Percentiles rank a stretch among this genome's conserved stretches.
phyloP scores from a whole-genome alignment of 2,329 filamentous ascomycete genomes.

The Zalaria sp. region DNA sequence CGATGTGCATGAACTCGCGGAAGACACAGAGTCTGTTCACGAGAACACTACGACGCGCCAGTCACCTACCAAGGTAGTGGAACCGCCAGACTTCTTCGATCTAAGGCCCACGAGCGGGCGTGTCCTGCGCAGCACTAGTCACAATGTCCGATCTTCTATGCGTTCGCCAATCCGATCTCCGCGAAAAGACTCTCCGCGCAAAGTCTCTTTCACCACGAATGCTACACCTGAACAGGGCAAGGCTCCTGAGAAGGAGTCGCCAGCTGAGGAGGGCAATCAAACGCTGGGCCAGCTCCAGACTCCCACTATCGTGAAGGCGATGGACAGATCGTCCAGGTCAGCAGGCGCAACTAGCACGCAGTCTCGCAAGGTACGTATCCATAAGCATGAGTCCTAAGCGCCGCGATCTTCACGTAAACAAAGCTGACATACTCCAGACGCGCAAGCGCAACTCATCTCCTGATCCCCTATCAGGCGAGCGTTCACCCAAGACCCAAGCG shows the following conservation, averaged over 20 bases:
- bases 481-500: background rate
- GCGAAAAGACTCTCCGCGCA: constrained; percentile 3
- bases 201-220: constrained; percentile 16
- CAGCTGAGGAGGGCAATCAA: too few relatives aligned
- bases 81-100: constrained; percentile 21
- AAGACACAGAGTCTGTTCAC: constrained; percentile 1
- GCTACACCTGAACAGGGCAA: background rate
- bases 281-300: constrained; percentile 12
- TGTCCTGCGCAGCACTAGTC: constrained; percentile 10
- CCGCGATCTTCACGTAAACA: background rate
- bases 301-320: constrained; percentile 10
- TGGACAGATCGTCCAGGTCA: constrained; percentile 1
- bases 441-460: constrained; percentile 1
- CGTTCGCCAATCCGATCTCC: too few relatives aligned
- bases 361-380: too few relatives aligned
- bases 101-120: constrained; percentile 14
- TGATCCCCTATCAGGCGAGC: background rate
- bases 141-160: background rate
- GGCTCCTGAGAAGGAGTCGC: too few relatives aligned
- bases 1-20: constrained; percentile 10
- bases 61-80: constrained; percentile 10
- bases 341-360: background rate
- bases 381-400: too few relatives aligned
- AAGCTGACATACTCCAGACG: background rate
- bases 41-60: constrained; percentile 12